These are phyloP conservation scores for Leishmania tropica DNA, from an alignment of 208 protist genomes.

Conservation along the genomic window DNA sequence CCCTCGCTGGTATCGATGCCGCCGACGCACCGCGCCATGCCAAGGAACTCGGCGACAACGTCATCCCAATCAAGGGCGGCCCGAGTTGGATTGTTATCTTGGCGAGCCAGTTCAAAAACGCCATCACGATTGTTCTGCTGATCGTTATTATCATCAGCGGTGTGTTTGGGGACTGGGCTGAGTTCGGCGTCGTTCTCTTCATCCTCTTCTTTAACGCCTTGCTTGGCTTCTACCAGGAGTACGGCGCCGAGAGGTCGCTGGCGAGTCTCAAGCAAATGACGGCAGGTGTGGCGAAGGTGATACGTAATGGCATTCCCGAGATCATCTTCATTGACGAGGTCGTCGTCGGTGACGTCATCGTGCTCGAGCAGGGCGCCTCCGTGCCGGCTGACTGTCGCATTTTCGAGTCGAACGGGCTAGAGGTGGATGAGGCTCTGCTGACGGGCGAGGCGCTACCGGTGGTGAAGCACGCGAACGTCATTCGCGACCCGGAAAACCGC, in stretches of 20 bases:
- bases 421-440: slow-evolving; percentile 93
- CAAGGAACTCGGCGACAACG: slow-evolving; percentile 71
- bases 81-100: slow-evolving; percentile 73
- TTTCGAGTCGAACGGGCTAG: slow-evolving; percentile 82
- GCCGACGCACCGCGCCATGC: slow-evolving; percentile 57
- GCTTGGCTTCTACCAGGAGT: slow-evolving; percentile 92
- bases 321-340: slow-evolving; percentile 95
- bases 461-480: slow-evolving; percentile 80
- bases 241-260: slow-evolving; percentile 83
- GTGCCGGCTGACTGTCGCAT: slow-evolving; percentile 96
- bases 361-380: slow-evolving; percentile 90
- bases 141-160: slow-evolving; percentile 84
- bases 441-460: slow-evolving; percentile 93
- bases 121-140: slow-evolving; percentile 84
- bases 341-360: slow-evolving; percentile 96
- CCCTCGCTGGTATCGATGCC: slow-evolving; percentile 43
- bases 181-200: slow-evolving; percentile 85
- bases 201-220: slow-evolving; percentile 88
- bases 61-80: slow-evolving; percentile 81
- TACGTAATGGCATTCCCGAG: slow-evolving; percentile 88
- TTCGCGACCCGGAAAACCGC: slow-evolving; percentile 70
- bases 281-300: slow-evolving; percentile 83
- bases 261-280: slow-evolving; percentile 88
- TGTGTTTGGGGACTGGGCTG: slow-evolving; percentile 85
- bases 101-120: slow-evolving; percentile 77